Conservation (phyloP, 352 stramenopile species). For the Phytopythium kandeliae region DNA sequence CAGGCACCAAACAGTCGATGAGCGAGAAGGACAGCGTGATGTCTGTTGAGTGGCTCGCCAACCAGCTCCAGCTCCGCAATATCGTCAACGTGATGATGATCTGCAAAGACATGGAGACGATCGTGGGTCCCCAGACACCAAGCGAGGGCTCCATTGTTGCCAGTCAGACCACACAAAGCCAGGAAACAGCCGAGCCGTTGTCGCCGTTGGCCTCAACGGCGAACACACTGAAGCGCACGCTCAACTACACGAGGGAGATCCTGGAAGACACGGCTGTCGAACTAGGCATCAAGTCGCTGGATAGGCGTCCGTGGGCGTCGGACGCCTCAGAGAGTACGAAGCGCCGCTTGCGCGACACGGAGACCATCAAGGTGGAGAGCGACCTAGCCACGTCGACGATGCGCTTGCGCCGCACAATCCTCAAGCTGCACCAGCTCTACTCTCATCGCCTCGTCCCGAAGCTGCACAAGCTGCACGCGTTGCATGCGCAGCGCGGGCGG, state of each 20-base stretch:
- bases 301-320: slow-evolving; percentile 36
- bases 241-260: slow-evolving; percentile 43
- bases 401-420: slow-evolving; percentile 46
- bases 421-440: slow-evolving; percentile 59
- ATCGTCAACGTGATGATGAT: neutral
- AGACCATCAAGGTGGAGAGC: slow-evolving; percentile 36
- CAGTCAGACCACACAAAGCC: neutral
- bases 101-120: neutral
- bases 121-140: neutral
- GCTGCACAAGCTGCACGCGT: slow-evolving; percentile 36
- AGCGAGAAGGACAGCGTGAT: neutral
- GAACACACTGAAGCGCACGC: slow-evolving; percentile 27
- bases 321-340: slow-evolving; percentile 14
- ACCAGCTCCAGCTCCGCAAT: neutral
- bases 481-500: slow-evolving; percentile 34
- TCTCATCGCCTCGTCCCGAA: slow-evolving; percentile 41
- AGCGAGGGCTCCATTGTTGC: neutral
- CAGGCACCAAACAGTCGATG: neutral
- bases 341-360: neutral
- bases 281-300: slow-evolving; percentile 26
- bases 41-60: neutral
- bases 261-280: slow-evolving; percentile 45
- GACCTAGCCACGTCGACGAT: slow-evolving; percentile 41
- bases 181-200: neutral
- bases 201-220: slow-evolving; percentile 15